Base-by-base conservation (phyloP, 495 filamentous ascomycete genomes). In the Oidiodendron maius region DNA sequence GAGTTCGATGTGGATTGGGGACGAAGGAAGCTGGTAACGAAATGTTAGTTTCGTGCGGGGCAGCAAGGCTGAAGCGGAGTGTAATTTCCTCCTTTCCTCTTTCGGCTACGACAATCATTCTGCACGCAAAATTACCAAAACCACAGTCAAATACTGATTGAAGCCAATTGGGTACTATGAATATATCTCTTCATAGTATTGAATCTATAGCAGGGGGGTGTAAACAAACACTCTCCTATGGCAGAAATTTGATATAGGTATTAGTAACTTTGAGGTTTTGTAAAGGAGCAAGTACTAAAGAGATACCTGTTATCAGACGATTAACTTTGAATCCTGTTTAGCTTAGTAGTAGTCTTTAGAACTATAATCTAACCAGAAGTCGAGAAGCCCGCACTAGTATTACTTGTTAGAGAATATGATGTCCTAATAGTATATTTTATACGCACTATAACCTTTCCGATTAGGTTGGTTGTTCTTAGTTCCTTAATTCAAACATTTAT, bases 1-100 rank as follows among this genome's bases (percentile, higher is more conserved):
- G 40, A 42, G 40, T 42, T 42, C 40, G 28, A 32, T 32, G 28
- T 32, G n/a, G 28, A 43, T 43, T 43, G 18, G 40, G 16, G 40
- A 43, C 16, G 6, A 23, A 28, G 18, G 42, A 45, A 18, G 42
- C 34, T 18, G 17, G 42, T 22, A 42, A 42, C 40, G 40, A 42
- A 42, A 42, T 23, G 40, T 42, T 11, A 16, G 9, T 39, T 42
- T 22, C 17, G n/a, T n/a, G 25, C 12, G 11, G 25, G 40, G 40
- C 40, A 42, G 40, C 40, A 42, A 42, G 40, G 40, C 40, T 23
- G 40, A 42, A 42, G 25, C 40, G 20, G 40, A 23, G 21, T 22
- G 40, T 22, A 20, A 42, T 22, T 42, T 18, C n/a, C n/a, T n/a
- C n/a, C n/a, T n/a, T n/a, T n/a, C 12, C 40, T 39, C 36, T 39